phyloP scores from a whole-genome alignment of 441 rosid species.

The Populus hybrid region DNA sequence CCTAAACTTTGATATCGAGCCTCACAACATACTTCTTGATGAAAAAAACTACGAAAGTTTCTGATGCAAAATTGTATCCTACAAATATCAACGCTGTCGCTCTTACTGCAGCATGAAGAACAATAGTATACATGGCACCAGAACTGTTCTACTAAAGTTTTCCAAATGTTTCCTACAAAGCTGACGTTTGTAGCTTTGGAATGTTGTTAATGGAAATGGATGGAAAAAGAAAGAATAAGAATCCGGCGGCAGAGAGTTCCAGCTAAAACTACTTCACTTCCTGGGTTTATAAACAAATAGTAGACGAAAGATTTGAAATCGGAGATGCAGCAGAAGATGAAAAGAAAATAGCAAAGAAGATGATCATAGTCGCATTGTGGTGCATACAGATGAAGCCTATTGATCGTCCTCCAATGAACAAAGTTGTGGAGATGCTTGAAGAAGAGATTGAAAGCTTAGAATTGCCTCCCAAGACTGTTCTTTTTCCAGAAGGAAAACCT shows the following conservation, averaged over 20 bases:
- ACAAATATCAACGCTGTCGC: neutral
- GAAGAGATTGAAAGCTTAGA: neutral
- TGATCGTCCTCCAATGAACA: constrained; percentile 15
- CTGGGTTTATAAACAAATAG: constrained; percentile 10
- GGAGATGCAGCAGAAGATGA: constrained; percentile 10
- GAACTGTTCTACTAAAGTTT: too few species aligned
- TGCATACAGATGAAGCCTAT: constrained; percentile 20
- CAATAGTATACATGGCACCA: neutral
- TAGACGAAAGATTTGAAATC: neutral
- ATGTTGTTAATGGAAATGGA: too few species aligned
- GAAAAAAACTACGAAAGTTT: too few species aligned
- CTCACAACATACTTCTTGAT: too few species aligned
- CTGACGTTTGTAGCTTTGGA: too few species aligned
- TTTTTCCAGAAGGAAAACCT: neutral
- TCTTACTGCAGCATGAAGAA: constrained; percentile 15
- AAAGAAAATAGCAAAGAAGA: constrained; percentile 8
- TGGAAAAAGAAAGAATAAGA: neutral
- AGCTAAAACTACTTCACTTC: constrained; percentile 10
- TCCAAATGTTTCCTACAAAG: too few species aligned
- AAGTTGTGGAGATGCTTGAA: constrained; percentile 19
- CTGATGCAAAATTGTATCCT: too few species aligned
- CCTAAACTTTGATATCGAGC: too few species aligned
- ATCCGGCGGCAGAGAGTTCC: constrained; percentile 6
- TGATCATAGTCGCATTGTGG: constrained; percentile 21
- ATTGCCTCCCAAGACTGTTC: constrained; percentile 15